Conservation (phyloP, 129 eudicot genomes). For the Pulicaria dysenterica region DNA sequence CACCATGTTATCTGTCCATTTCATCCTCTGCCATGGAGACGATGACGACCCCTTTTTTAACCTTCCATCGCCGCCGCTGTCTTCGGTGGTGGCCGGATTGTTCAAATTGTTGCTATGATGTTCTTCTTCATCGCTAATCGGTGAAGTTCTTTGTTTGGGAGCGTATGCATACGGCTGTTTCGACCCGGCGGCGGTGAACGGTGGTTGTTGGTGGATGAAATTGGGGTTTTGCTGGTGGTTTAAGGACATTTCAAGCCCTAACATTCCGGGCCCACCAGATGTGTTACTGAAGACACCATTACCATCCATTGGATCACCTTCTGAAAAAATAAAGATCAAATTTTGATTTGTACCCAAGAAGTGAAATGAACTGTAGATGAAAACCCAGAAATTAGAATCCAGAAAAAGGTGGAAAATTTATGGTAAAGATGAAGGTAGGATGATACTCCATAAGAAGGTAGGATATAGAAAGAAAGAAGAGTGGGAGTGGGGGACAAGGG, state of each 20-base stretch:
- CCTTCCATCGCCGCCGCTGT: constrained; percentile 53
- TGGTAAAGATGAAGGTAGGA: constrained; percentile 6
- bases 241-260: constrained; percentile 81
- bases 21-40: constrained; percentile 90
- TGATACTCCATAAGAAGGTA: constrained; percentile 5
- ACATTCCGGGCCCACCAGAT: constrained; percentile 41
- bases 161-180: constrained; percentile 40
- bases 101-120: constrained; percentile 39
- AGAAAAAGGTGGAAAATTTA: neutral
- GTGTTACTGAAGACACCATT: constrained; percentile 56
- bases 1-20: constrained; percentile 94
- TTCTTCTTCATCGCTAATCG: constrained; percentile 80
- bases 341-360: constrained; percentile 25
- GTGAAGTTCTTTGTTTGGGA: constrained; percentile 44
- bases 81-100: constrained; percentile 42
- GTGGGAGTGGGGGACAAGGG: constrained; percentile 13
- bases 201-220: constrained; percentile 44
- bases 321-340: neutral
- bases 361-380: constrained; percentile 10
- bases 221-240: constrained; percentile 48
- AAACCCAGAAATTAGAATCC: constrained; percentile 33
- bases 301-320: constrained; percentile 45
- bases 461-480: constrained; percentile 18
- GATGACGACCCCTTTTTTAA: constrained; percentile 43
- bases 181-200: constrained; percentile 42